phyloP scores from a whole-genome alignment of 371 early-diverging fungal species.

The Mucor circinelloides region DNA sequence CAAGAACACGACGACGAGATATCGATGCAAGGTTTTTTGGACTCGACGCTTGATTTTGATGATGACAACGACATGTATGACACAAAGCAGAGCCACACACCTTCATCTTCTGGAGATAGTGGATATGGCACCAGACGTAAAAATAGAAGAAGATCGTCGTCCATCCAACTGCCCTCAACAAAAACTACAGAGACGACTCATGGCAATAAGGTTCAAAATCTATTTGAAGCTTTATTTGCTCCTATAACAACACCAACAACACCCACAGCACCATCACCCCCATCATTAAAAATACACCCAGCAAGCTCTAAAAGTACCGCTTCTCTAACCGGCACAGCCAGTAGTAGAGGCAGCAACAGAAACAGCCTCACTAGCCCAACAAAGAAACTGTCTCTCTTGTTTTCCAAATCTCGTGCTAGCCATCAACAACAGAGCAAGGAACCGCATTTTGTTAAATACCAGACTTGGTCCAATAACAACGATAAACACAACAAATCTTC shows the following conservation, averaged over 20 bases:
- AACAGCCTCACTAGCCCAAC: neutral
- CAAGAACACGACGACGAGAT: neutral
- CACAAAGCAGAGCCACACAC: slow-evolving; percentile 16
- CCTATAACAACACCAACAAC: neutral
- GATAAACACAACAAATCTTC: neutral
- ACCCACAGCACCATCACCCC: neutral
- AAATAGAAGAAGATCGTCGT: slow-evolving; percentile 1
- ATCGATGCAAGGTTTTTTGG: neutral
- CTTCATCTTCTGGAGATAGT: slow-evolving; percentile 30
- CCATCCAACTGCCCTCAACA: neutral
- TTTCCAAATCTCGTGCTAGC: slow-evolving; percentile 7
- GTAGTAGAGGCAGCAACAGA: neutral
- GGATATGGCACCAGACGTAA: slow-evolving; percentile 21
- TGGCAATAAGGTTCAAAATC: slow-evolving; percentile 11
- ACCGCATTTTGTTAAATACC: slow-evolving; percentile 24
- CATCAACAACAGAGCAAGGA: slow-evolving; percentile 5
- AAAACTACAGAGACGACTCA: neutral
- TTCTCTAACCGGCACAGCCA: neutral
- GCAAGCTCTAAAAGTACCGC: neutral
- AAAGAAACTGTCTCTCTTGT: slow-evolving; percentile 15
- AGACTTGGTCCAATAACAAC: slow-evolving; percentile 21
- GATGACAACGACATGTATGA: slow-evolving; percentile 12
- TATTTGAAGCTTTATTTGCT: slow-evolving; percentile 21
- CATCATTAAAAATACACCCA: slow-evolving; percentile 14
- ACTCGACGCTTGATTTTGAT: neutral